phyloP scores from a whole-genome alignment of 352 stramenopile genomes.

The Phytophthora pluvialis region DNA sequence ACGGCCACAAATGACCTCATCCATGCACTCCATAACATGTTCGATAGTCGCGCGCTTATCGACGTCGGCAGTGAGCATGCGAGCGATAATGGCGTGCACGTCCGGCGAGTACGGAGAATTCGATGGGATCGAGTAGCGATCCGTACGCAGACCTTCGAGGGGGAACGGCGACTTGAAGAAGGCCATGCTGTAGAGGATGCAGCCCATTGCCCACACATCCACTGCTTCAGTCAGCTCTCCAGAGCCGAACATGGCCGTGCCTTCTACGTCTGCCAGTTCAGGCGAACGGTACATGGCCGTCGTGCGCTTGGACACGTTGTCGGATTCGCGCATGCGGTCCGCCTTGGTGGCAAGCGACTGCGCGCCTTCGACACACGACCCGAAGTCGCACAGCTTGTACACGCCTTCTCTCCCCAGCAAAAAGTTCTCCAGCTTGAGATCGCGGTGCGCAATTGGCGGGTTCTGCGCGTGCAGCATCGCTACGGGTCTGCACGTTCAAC shows the following conservation, averaged over 20 bases:
- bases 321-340: slow-evolving; percentile 88
- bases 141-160: slow-evolving; percentile 94
- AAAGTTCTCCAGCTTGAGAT: slow-evolving; percentile 99
- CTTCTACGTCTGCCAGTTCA: slow-evolving; percentile 96
- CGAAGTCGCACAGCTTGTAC: slow-evolving; percentile 97
- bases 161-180: slow-evolving; percentile 97
- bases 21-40: slow-evolving; percentile 92
- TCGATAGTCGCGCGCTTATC: slow-evolving; percentile 92
- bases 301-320: slow-evolving; percentile 96
- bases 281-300: slow-evolving; percentile 98
- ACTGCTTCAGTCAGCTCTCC: slow-evolving; percentile 92
- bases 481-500: slow-evolving; percentile 53
- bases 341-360: slow-evolving; percentile 84
- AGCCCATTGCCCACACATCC: slow-evolving; percentile 96
- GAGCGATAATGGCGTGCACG: slow-evolving; percentile 89
- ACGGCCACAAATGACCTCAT: slow-evolving; percentile 58
- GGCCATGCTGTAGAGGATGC: slow-evolving; percentile 95
- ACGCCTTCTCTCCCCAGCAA: slow-evolving; percentile 87
- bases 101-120: slow-evolving; percentile 90
- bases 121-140: slow-evolving; percentile 93
- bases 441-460: slow-evolving; percentile 94
- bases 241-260: slow-evolving; percentile 91
- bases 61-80: slow-evolving; percentile 92
- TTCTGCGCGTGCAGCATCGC: slow-evolving; percentile 71
- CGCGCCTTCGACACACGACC: slow-evolving; percentile 87